Evolutionary conservation across 106 monocot genomes (phyloP).

Genomic region (Alisma plantagoaquatica): DNA sequence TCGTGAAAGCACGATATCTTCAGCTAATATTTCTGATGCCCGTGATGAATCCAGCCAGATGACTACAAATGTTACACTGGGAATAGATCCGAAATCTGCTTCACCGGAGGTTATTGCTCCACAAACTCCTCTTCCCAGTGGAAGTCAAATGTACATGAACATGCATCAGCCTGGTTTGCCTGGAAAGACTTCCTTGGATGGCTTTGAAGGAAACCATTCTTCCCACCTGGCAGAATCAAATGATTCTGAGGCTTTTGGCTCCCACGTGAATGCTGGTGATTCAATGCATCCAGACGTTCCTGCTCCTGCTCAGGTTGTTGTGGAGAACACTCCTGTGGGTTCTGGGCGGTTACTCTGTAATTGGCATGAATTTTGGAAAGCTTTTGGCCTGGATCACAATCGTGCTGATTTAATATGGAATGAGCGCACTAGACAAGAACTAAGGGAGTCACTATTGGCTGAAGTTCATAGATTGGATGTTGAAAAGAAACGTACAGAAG

Average conservation of each 20-base stretch:
- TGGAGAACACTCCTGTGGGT: constrained; percentile 88
- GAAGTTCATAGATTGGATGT: constrained; percentile 99
- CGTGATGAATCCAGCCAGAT: constrained; percentile 23
- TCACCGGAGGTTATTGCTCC: no score
- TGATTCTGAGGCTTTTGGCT: constrained; percentile 14
- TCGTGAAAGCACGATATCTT: constrained; percentile 17
- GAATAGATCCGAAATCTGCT: no score
- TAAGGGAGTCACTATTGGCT: constrained; percentile 77
- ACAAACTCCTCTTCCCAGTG: no score
- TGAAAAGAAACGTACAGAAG: constrained; percentile 92
- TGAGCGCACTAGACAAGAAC: constrained; percentile 92
- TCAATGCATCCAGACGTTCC: constrained; percentile 59
- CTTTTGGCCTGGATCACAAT: constrained; percentile 93
- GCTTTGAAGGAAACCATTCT: constrained; percentile 5
- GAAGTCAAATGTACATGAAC: no score
- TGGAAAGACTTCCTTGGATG: constrained; percentile 21
- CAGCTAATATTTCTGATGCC: constrained; percentile 22
- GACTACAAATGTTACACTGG: constrained; percentile 9
- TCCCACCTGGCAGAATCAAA: constrained; percentile 9
- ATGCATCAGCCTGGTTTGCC: constrained; percentile 19
- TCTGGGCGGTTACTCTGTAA: constrained; percentile 92
- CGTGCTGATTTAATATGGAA: constrained; percentile 98
- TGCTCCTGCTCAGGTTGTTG: constrained; percentile 85
- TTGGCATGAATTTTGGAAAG: constrained; percentile 96
- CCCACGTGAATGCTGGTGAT: constrained; percentile 26